These are phyloP conservation scores for Biscutella auriculata DNA, from an alignment of 441 rosid genomes.

Conservation along the genomic window DNA sequence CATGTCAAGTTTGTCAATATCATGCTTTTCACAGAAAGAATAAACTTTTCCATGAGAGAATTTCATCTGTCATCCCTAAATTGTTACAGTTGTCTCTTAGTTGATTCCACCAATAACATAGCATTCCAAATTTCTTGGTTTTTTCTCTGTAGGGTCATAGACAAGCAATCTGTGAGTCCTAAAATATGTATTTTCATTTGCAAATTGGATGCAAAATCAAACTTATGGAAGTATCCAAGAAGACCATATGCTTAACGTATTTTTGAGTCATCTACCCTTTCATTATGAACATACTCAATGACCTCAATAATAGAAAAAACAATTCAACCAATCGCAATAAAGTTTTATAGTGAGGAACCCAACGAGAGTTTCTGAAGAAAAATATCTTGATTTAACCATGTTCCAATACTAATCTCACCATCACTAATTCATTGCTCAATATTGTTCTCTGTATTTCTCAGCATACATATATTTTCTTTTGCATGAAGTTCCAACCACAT, in stretches of 20 bases:
- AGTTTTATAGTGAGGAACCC: neutral
- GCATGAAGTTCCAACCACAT: neutral
- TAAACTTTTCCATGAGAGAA: neutral
- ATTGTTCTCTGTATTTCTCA: no score
- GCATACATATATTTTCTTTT: no score
- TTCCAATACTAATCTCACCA: neutral
- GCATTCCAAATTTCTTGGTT: neutral
- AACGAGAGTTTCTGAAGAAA: neutral
- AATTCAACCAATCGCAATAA: no score
- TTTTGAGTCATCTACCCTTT: no score
- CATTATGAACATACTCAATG: no score
- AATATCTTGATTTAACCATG: neutral
- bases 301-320: no score
- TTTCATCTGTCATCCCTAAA: neutral
- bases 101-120: neutral
- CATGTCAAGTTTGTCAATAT: neutral
- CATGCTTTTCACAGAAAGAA: neutral
- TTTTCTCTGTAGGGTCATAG: neutral
- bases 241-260: neutral
- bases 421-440: neutral
- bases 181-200: neutral
- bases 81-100: neutral
- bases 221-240: neutral
- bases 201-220: neutral
- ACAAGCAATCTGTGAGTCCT: neutral